These are phyloP conservation scores for Spiraea crenata DNA, from an alignment of 331 rosid genomes.

Conservation along the genomic window DNA sequence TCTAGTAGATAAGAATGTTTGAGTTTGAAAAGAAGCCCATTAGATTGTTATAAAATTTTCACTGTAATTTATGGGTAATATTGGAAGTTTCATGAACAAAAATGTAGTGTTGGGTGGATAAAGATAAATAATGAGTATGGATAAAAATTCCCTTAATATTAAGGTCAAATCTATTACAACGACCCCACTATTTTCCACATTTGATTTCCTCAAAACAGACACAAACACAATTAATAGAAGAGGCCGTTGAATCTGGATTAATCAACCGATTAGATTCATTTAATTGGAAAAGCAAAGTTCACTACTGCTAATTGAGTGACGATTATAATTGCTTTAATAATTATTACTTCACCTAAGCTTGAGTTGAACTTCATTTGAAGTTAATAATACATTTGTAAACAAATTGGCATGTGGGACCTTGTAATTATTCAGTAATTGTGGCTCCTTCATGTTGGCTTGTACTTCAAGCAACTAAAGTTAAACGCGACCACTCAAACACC, in stretches of 20 bases:
- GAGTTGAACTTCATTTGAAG: not conserved
- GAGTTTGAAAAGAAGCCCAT: no score
- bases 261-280: not conserved
- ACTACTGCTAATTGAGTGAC: not conserved
- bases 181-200: not conserved
- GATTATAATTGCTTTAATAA: not conserved
- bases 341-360: not conserved
- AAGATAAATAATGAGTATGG: no score
- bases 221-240: not conserved
- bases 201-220: not conserved
- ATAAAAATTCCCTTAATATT: no score
- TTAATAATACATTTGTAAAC: no score
- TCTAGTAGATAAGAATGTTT: no score
- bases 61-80: no score
- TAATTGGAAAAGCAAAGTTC: not conserved
- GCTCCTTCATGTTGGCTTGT: not conserved
- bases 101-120: no score
- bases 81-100: no score
- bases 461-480: not conserved
- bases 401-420: no score
- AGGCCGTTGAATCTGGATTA: not conserved
- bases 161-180: slow-evolving; percentile 6
- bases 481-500: no score
- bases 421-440: not conserved
- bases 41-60: no score